Evolutionary conservation across 2,329 filamentous ascomycete genomes (phyloP), one percentile per base, ranked within the genome.

Genomic region (Plectosphaerella plurivora): DNA sequence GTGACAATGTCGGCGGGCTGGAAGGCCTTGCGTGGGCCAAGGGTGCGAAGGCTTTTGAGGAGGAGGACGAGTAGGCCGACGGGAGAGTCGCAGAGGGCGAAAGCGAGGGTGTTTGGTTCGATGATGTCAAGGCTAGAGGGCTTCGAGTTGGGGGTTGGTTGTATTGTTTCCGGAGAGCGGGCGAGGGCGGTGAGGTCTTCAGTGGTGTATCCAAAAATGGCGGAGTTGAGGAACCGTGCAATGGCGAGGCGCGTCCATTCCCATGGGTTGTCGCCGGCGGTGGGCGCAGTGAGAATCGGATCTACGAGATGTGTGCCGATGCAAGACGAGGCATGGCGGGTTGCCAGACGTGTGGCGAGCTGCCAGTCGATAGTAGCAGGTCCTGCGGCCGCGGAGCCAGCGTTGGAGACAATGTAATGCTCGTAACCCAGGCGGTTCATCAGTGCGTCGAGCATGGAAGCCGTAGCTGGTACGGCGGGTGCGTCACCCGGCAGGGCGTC

Each of bases 71-170:
- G 66, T 8, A 85, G 64, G 0, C 82, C 82, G 0, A 77, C 75
- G 0, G 82, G 82, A 4, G 82, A 85, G 63, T 86, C 82, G 60
- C 81, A 84, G 2, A 86, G 70, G 1, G 81, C 82, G 57, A 84
- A 86, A 0, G 81, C 70, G 2, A 83, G 66, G 0, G 79, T 82
- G 55, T 82, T 81, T 1, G 79, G 78, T 45, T 79, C 77, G 14
- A 63, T 63, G 44, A 69, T 57, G 22, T 60, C 64, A 22, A 59
- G 46, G 3, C 33, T n/a, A 18, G 50, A 24, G 45, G 59, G 60
- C 20, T 51, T 25, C 12, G 52, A 6, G 1, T 42, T 15, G 8
- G 45, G 4, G 14, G 50, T 16, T 12, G 22, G 5, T 22, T 22
- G 3, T 22, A 3, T 22, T 22, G 22, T 22, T 5, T 39, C 50